These are phyloP conservation scores for Colletotrichum eleusines DNA, from an alignment of 2,329 filamentous ascomycete species.

Conservation along the genomic window DNA sequence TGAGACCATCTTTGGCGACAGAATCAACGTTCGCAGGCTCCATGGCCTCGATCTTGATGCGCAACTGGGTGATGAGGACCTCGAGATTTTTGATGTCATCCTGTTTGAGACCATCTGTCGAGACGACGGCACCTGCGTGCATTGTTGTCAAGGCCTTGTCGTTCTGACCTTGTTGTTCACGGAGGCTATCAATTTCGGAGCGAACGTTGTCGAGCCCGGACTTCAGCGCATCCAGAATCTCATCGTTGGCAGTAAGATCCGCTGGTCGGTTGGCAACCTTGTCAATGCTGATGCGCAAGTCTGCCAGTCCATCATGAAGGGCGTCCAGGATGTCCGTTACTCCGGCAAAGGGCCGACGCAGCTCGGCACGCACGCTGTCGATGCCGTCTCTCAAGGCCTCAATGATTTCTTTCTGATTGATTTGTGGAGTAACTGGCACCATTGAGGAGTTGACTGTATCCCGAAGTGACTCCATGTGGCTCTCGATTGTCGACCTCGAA, in stretches of 20 bases:
- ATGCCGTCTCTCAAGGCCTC: slow-evolving; percentile 79
- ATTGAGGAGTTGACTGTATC: slow-evolving; percentile 80
- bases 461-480: slow-evolving; percentile 85
- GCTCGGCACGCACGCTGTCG: slow-evolving; percentile 79
- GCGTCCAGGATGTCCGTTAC: slow-evolving; percentile 91
- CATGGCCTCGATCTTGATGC: slow-evolving; percentile 85
- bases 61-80: slow-evolving; percentile 82
- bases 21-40: slow-evolving; percentile 58
- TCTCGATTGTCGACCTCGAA: slow-evolving; percentile 78
- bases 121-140: slow-evolving; percentile 64
- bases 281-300: slow-evolving; percentile 82
- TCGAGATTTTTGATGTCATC: slow-evolving; percentile 90
- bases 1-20: slow-evolving; percentile 54
- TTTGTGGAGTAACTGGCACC: slow-evolving; percentile 68
- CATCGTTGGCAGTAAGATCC: slow-evolving; percentile 87
- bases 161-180: slow-evolving; percentile 62
- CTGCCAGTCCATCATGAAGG: slow-evolving; percentile 87
- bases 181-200: slow-evolving; percentile 82
- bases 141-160: slow-evolving; percentile 65
- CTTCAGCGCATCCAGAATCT: slow-evolving; percentile 89
- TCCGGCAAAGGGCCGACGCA: slow-evolving; percentile 75
- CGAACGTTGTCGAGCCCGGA: slow-evolving; percentile 82
- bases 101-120: slow-evolving; percentile 68
- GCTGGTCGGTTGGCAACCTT: slow-evolving; percentile 80
- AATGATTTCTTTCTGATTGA: slow-evolving; percentile 74